Evolutionary conservation across 2,329 filamentous ascomycete genomes (phyloP).

Genomic region (Grosmannia huntii): DNA sequence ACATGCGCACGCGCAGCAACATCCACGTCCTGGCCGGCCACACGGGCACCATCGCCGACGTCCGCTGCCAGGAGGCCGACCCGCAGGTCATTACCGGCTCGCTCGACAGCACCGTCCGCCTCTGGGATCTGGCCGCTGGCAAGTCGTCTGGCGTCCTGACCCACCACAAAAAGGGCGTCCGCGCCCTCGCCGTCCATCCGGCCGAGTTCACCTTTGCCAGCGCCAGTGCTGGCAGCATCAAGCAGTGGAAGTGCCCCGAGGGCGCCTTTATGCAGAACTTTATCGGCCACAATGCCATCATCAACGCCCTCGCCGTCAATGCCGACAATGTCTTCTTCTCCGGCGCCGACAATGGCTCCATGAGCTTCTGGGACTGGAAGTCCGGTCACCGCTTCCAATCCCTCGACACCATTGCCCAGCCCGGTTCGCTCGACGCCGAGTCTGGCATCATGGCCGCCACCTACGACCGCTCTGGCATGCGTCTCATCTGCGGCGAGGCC

Average conservation of each 20-base stretch:
- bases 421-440: slow-evolving; percentile 86
- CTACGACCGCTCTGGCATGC: slow-evolving; percentile 78
- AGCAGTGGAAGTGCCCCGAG: slow-evolving; percentile 98
- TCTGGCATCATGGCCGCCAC: slow-evolving; percentile 89
- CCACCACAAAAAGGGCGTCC: slow-evolving; percentile 96
- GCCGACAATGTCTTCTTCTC: slow-evolving; percentile 93
- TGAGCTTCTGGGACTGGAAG: slow-evolving; percentile 99
- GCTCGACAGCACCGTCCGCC: slow-evolving; percentile 75
- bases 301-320: slow-evolving; percentile 88
- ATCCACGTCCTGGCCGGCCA: slow-evolving; percentile 88
- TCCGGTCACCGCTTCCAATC: slow-evolving; percentile 84
- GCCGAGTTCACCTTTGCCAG: slow-evolving; percentile 93
- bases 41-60: slow-evolving; percentile 75
- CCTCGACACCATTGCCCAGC: slow-evolving; percentile 83
- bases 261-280: slow-evolving; percentile 99
- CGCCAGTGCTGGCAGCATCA: slow-evolving; percentile 85
- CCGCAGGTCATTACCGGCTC: slow-evolving; percentile 92
- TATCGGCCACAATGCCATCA: slow-evolving; percentile 88
- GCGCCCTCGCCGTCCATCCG: slow-evolving; percentile 72
- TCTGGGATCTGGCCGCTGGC: slow-evolving; percentile 93
- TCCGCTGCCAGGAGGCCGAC: slow-evolving; percentile 91
- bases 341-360: slow-evolving; percentile 88
- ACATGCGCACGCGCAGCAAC: slow-evolving; percentile 94
- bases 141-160: slow-evolving; percentile 95
- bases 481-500: slow-evolving; percentile 86